phyloP scores from a whole-genome alignment of 495 filamentous ascomycete genomes.

The Penicillium mononematosum region DNA sequence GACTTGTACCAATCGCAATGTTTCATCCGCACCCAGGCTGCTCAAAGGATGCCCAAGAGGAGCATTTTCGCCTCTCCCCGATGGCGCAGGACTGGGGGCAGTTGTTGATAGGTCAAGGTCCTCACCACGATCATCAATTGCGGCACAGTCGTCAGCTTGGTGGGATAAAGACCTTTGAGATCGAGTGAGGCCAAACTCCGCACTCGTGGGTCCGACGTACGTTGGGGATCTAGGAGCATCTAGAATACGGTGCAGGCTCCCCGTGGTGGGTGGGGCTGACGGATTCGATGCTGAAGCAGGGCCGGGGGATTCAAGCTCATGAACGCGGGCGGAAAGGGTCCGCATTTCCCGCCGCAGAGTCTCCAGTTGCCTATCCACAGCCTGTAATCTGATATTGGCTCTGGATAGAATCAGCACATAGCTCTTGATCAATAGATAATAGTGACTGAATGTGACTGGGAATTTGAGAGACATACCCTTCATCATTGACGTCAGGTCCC shows the following conservation, averaged over 20 bases:
- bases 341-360: slow-evolving; percentile 34
- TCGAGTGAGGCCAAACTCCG: slow-evolving; percentile 39
- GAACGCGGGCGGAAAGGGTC: slow-evolving; percentile 34
- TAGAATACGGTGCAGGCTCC: slow-evolving; percentile 35
- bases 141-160: neutral
- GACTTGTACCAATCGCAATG: slow-evolving; percentile 64
- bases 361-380: slow-evolving; percentile 34
- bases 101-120: slow-evolving; percentile 22
- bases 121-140: slow-evolving; percentile 8
- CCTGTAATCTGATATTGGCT: slow-evolving; percentile 21
- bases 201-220: slow-evolving; percentile 44
- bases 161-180: slow-evolving; percentile 7
- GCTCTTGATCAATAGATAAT: neutral
- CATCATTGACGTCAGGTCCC: slow-evolving; percentile 21
- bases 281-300: slow-evolving; percentile 5
- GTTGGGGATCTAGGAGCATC: slow-evolving; percentile 38
- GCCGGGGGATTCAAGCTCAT: slow-evolving; percentile 30
- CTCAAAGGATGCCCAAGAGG: slow-evolving; percentile 22
- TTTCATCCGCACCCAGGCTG: slow-evolving; percentile 53
- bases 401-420: slow-evolving; percentile 18
- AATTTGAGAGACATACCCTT: slow-evolving; percentile 17
- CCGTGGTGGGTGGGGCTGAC: slow-evolving; percentile 2
- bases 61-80: slow-evolving; percentile 10
- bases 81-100: slow-evolving; percentile 23
- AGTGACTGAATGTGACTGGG: neutral